Evolutionary conservation across 495 filamentous ascomycete genomes (phyloP).

Genomic region (Penicillium steckii): DNA sequence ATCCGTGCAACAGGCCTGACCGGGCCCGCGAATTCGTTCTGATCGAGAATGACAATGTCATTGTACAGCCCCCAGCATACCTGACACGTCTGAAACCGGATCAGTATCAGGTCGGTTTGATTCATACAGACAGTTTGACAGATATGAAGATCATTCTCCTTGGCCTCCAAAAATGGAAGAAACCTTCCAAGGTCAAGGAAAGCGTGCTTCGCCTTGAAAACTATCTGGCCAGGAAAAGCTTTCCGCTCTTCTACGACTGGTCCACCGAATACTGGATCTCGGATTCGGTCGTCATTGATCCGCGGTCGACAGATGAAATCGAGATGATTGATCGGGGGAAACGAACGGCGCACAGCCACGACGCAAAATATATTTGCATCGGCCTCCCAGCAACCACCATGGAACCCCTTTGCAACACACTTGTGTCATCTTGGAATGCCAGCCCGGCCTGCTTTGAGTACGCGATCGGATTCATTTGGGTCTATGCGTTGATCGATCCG

Average conservation of each 20-base stretch:
- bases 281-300: conserved; percentile 6
- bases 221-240: background rate
- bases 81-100: background rate
- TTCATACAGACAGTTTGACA: background rate
- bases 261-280: conserved; percentile 8
- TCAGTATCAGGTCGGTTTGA: conserved; percentile 2
- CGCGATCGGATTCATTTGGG: conserved; percentile 7
- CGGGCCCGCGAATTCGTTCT: conserved; percentile 1
- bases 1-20: background rate
- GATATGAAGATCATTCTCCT: conserved; percentile 7
- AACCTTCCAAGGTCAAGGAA: background rate
- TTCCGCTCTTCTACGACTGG: background rate
- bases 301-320: conserved; percentile 3
- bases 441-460: conserved; percentile 5
- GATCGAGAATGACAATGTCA: background rate
- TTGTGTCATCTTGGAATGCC: conserved; percentile 4
- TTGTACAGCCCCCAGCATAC: background rate
- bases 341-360: background rate
- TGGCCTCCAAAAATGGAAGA: background rate
- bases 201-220: conserved; percentile 1
- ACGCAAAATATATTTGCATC: conserved; percentile 3
- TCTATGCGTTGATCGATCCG: conserved; percentile 1
- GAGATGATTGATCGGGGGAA: background rate
- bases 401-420: conserved; percentile 9
- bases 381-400: conserved; percentile 3